Conservation (phyloP, 2,329 filamentous ascomycete genomes). For the Zopfia rhizophila region DNA sequence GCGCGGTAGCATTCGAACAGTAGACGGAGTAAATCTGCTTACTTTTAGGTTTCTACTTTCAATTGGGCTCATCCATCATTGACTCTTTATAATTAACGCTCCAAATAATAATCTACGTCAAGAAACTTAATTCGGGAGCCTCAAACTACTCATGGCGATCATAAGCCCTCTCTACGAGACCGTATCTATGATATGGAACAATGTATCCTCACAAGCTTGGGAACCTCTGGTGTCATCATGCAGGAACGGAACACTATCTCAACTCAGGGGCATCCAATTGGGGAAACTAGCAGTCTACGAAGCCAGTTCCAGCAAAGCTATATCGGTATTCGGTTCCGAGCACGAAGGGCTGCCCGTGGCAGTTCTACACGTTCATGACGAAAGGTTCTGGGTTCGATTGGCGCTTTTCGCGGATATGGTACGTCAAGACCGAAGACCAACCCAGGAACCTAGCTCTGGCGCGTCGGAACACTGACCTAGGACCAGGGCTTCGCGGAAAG, state of each 20-base stretch:
- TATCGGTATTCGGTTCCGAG: constrained; percentile 55
- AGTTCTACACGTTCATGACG: constrained; percentile 70
- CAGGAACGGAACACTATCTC: constrained; percentile 56
- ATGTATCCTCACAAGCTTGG: constrained; percentile 60
- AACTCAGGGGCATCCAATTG: constrained; percentile 57
- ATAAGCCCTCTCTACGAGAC: constrained; percentile 49
- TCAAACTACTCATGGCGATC: constrained; percentile 42
- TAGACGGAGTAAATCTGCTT: no score
- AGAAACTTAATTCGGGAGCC: not conserved
- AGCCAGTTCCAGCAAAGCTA: constrained; percentile 55
- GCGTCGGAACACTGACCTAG: constrained; percentile 6
- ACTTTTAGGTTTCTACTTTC: no score
- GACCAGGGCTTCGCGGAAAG: constrained; percentile 72
- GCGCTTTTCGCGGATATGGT: constrained; percentile 77
- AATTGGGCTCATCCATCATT: no score
- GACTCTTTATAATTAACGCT: no score
- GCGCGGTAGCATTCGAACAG: no score
- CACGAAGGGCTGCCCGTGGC: constrained; percentile 57
- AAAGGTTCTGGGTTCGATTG: constrained; percentile 76
- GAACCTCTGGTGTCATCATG: constrained; percentile 59
- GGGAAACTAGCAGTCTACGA: constrained; percentile 59
- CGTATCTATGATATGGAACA: constrained; percentile 53
- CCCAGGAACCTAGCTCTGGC: not conserved
- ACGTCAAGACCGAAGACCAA: constrained; percentile 20
- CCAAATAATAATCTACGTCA: not conserved